Evolutionary conservation across 345 rosid species (phyloP), one percentile per base, ranked within the genome.

Genomic region (Acer negundo): DNA sequence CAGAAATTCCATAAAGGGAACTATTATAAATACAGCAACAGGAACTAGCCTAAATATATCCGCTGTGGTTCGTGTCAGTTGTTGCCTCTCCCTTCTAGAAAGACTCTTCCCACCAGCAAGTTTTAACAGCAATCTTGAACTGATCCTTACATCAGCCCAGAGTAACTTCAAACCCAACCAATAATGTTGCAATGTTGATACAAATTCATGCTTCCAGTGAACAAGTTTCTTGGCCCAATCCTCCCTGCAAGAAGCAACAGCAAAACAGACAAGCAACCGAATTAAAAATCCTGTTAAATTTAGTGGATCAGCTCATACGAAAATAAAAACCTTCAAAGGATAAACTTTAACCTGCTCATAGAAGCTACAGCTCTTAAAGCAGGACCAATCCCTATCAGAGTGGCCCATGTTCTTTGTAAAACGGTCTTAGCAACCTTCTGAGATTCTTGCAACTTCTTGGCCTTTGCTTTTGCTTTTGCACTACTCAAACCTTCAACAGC

Each of bases 21-120:
- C 93, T 0, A 91, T 79, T 26, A 91, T 87, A 83, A 91, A 91
- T 76, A 91, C 97, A 10, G 95, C 94, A 82, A 92, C 82, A 42
- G 98, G 98, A 67, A 89, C 97, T 67, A 94, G 83, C 82, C 97
- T 87, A 79, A 94, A 94, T 77, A 94, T 94, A 82, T 94, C 97
- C n/a, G 95, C 97, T 71, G 95, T 92, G 13, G 98, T 94, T 66
- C 90, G 85, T 65, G 98, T 94, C n/a, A 94, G 87, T 82, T 94
- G 98, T 78, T 94, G 97, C 77, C 93, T 89, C 85, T 94, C 95
- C 86, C 98, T 90, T 82, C 97, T 87, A 55, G 95, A 88, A 63
- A 91, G 86, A 83, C 93, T 88, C 85, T 89, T 89, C 69, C 95
- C 95, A 67, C 84, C 85, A 66, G 90, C 88, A 80, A 91, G 85